phyloP scores from a whole-genome alignment of 2,329 filamentous ascomycete genomes.

The Penicillium olsonii region DNA sequence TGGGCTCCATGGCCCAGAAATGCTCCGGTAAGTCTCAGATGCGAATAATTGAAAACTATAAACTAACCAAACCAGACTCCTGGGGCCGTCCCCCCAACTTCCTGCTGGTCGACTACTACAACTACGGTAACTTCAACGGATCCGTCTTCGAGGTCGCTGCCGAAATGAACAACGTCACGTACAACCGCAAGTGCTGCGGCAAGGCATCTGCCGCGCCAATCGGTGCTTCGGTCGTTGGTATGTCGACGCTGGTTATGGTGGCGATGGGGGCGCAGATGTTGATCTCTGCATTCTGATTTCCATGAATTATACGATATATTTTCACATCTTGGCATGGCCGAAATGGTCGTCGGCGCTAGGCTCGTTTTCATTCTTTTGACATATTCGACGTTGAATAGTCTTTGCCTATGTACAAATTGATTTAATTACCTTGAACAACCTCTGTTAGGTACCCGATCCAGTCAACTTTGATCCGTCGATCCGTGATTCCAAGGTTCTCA shows the following conservation, averaged over 20 bases:
- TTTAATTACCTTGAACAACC: not conserved
- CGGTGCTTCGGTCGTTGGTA: conserved; percentile 17
- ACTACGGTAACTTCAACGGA: conserved; percentile 66
- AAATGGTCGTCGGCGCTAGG: conserved; percentile 9
- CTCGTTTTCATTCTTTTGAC: not conserved
- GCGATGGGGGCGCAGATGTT: conserved; percentile 27
- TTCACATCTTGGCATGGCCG: conserved; percentile 8
- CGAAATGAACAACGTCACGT: conserved; percentile 70
- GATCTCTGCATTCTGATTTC: conserved; percentile 24
- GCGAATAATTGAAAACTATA: not conserved
- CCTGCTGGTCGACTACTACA: conserved; percentile 84
- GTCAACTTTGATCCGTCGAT: no score
- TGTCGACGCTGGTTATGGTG: conserved; percentile 25
- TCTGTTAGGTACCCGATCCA: no score
- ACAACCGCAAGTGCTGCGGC: conserved; percentile 50
- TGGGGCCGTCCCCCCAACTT: conserved; percentile 75
- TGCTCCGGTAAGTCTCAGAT: conserved; percentile 53
- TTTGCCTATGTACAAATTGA: not conserved
- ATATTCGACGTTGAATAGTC: conserved; percentile 1
- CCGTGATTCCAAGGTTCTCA: no score
- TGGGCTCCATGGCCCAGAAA: conserved; percentile 64
- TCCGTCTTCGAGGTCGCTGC: conserved; percentile 77
- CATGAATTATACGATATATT: conserved; percentile 18
- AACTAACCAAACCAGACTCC: conserved; percentile 33
- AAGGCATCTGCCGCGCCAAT: conserved; percentile 28